A percentile compares a stretch with the other conserved stretches of the same genome.
phyloP scores from a whole-genome alignment of 257 asterid species.

The Osmanthus fragrans region DNA sequence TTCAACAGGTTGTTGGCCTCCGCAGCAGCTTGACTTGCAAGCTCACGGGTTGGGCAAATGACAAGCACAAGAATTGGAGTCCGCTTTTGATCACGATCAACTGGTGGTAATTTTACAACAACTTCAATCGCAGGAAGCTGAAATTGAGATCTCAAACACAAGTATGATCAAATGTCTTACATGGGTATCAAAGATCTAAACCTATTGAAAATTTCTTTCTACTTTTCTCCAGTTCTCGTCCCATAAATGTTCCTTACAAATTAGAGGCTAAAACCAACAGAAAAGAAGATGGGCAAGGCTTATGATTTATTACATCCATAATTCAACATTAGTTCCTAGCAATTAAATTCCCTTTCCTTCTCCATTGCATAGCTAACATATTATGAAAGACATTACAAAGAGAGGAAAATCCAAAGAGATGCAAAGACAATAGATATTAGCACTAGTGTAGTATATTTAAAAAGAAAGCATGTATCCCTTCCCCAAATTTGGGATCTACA shows the following conservation, averaged over 20 bases:
- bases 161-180: slow-evolving; percentile 19
- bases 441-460: not conserved
- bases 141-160: slow-evolving; percentile 30
- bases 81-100: slow-evolving; percentile 55
- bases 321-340: not conserved
- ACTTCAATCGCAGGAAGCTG: slow-evolving; percentile 97
- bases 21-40: slow-evolving; percentile 91
- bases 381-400: not conserved
- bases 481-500: slow-evolving; percentile 7
- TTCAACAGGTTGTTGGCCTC: slow-evolving; percentile 89
- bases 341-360: not conserved
- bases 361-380: not conserved
- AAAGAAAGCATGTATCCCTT: slow-evolving; percentile 3
- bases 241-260: not conserved
- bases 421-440: not conserved
- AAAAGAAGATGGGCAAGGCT: not conserved
- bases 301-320: slow-evolving; percentile 2
- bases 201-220: not conserved
- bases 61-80: slow-evolving; percentile 83
- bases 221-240: not conserved
- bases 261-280: not conserved
- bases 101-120: slow-evolving; percentile 59
- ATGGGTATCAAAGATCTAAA: not conserved
- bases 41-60: slow-evolving; percentile 95
- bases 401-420: not conserved